phyloP scores from a whole-genome alignment of 768 basidiomycete species.

The Boletus bicolor region DNA sequence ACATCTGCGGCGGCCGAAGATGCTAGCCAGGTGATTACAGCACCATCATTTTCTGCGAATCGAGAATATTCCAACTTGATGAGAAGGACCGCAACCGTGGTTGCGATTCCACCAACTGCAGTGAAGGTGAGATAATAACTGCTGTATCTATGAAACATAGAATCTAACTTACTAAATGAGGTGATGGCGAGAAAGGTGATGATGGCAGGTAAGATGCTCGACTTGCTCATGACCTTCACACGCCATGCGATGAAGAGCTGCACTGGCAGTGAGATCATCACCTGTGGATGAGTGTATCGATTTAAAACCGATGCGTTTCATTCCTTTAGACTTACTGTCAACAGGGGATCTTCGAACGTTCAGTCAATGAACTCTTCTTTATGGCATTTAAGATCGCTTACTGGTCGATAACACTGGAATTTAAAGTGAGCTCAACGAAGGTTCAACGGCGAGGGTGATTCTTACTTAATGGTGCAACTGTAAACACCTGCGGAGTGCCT shows the following conservation, averaged over 20 bases:
- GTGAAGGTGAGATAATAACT: not conserved
- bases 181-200: slow-evolving; percentile 16
- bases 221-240: slow-evolving; percentile 35
- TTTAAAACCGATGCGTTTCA: not conserved
- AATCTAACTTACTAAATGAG: slow-evolving; percentile 7
- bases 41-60: slow-evolving; percentile 33
- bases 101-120: slow-evolving; percentile 35
- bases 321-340: slow-evolving; percentile 35
- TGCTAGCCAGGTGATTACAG: slow-evolving; percentile 41
- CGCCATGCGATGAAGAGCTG: slow-evolving; percentile 49
- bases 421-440: slow-evolving; percentile 19
- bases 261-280: slow-evolving; percentile 41
- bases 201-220: slow-evolving; percentile 23
- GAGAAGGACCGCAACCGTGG: slow-evolving; percentile 30
- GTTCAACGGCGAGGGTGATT: not conserved
- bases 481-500: slow-evolving; percentile 8
- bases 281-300: slow-evolving; percentile 27
- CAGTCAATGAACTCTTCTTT: not conserved
- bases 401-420: slow-evolving; percentile 12
- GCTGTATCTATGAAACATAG: too few species aligned
- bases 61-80: slow-evolving; percentile 30
- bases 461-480: slow-evolving; percentile 1
- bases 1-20: slow-evolving; percentile 41
- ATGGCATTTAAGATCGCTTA: not conserved
- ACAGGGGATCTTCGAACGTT: slow-evolving; percentile 37